Percentiles rank a stretch among this genome's conserved stretches.
Evolutionary conservation across 2,329 filamentous ascomycete species (phyloP).

Genomic region (Clarireedia homoeocarpa): DNA sequence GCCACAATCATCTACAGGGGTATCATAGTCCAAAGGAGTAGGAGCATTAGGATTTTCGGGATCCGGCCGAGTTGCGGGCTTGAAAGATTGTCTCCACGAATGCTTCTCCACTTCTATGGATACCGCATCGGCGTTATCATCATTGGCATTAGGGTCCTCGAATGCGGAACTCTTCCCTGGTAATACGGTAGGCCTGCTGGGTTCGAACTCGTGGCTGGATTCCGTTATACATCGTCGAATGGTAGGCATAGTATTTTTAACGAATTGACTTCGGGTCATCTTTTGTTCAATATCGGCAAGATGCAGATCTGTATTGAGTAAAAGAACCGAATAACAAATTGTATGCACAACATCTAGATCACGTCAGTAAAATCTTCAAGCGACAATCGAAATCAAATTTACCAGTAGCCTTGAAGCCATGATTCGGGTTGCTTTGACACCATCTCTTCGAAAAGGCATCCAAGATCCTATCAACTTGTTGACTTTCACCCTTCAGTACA

Average conservation of each 20-base stretch:
- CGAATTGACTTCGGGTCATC: slow-evolving; percentile 91
- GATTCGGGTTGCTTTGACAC: slow-evolving; percentile 86
- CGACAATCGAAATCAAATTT: slow-evolving; percentile 30
- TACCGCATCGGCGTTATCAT: slow-evolving; percentile 8
- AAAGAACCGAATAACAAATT: slow-evolving; percentile 90
- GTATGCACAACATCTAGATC: slow-evolving; percentile 82
- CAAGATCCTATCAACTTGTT: slow-evolving; percentile 92
- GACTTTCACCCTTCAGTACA: slow-evolving; percentile 82
- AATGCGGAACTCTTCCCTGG: slow-evolving; percentile 31
- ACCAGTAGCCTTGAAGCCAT: slow-evolving; percentile 88
- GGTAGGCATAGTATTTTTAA: slow-evolving; percentile 93
- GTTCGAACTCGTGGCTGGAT: slow-evolving; percentile 59
- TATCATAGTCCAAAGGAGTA: slow-evolving; percentile 31
- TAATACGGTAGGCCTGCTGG: slow-evolving; percentile 41
- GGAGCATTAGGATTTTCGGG: slow-evolving; percentile 33
- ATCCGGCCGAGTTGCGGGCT: slow-evolving; percentile 22
- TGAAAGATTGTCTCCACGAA: slow-evolving; percentile 29
- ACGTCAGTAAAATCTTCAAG: slow-evolving; percentile 11
- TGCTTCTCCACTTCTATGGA: slow-evolving; percentile 29
- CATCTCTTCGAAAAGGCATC: slow-evolving; percentile 83
- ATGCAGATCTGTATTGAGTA: slow-evolving; percentile 94
- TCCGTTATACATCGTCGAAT: slow-evolving; percentile 71
- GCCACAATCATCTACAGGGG: slow-evolving; percentile 50
- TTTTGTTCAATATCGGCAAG: slow-evolving; percentile 91
- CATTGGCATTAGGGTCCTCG: slow-evolving; percentile 10